A percentile compares a stretch with the other conserved stretches of the same genome.
Conservation (phyloP, 805 yeast species). For the Blastobotrys peoriensis region DNA sequence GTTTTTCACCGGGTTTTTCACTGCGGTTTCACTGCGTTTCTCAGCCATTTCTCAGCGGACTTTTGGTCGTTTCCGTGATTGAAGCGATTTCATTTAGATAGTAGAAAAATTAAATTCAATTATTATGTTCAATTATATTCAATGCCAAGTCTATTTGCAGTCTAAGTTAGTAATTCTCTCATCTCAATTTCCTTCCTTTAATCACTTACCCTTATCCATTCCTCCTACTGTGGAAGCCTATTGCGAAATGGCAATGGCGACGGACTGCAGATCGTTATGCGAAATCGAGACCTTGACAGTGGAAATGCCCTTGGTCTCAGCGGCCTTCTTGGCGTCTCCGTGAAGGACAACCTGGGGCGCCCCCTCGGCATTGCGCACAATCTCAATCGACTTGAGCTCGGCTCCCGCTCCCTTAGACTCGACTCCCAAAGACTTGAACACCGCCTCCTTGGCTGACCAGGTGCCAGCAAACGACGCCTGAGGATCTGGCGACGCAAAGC, state of each 20-base stretch:
- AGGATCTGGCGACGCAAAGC: slow-evolving; percentile 65
- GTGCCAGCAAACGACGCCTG: slow-evolving; percentile 93
- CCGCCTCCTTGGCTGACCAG: slow-evolving; percentile 99
- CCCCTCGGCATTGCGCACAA: slow-evolving; percentile 57
- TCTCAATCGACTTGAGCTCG: slow-evolving; percentile 84
- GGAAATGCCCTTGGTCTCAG: slow-evolving; percentile 61
- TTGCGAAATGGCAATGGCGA: slow-evolving; percentile 80
- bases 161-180: no score
- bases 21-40: no score
- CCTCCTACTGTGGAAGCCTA: no score
- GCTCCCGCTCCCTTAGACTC: slow-evolving; percentile 94
- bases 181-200: no score
- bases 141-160: no score
- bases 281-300: slow-evolving; percentile 82
- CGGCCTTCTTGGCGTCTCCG: slow-evolving; percentile 74
- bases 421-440: slow-evolving; percentile 90
- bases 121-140: no score
- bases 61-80: no score
- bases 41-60: no score
- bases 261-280: slow-evolving; percentile 95
- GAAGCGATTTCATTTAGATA: no score
- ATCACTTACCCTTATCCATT: no score
- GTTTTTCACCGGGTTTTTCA: no score
- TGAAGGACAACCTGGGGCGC: slow-evolving; percentile 75
- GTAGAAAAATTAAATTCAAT: no score